Percentiles rank a stretch among this genome's conserved stretches.
These are phyloP conservation scores for Phialophora tarda DNA, from an alignment of 2,329 filamentous ascomycete species.

Conservation along the genomic window DNA sequence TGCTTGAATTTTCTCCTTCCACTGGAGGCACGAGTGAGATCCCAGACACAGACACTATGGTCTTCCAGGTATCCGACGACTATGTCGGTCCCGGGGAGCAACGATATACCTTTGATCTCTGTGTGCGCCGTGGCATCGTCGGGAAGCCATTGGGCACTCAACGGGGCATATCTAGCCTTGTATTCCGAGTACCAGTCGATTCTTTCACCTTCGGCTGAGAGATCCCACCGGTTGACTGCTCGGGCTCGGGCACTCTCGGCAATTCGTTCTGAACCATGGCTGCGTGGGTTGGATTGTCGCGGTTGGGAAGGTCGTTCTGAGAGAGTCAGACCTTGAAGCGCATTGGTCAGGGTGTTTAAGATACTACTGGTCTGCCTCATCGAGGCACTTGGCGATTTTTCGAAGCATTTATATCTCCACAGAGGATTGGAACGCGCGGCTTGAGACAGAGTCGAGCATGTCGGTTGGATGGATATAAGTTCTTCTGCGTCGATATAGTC, in stretches of 20 bases:
- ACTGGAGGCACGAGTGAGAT: conserved; percentile 63
- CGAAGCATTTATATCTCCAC: conserved; percentile 78
- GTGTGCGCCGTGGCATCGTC: conserved; percentile 52
- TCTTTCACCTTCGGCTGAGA: conserved; percentile 71
- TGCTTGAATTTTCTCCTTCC: conserved; percentile 65
- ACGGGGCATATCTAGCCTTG: conserved; percentile 76
- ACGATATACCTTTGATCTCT: conserved; percentile 43
- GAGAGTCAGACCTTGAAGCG: conserved; percentile 41
- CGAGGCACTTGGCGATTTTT: conserved; percentile 68
- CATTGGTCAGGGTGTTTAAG: conserved; percentile 39
- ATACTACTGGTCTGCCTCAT: conserved; percentile 36
- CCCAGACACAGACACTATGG: conserved; percentile 87
- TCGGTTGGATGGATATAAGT: conserved; percentile 70
- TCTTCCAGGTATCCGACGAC: conserved; percentile 73
- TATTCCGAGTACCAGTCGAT: conserved; percentile 90
- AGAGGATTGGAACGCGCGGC: conserved; percentile 75
- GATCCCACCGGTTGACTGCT: conserved; percentile 82
- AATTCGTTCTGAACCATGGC: conserved; percentile 35
- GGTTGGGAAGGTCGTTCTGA: conserved; percentile 22
- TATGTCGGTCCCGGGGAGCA: conserved; percentile 48
- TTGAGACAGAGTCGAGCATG: conserved; percentile 68
- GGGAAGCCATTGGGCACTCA: conserved; percentile 77
- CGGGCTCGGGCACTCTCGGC: conserved; percentile 55
- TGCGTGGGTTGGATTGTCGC: neutral
- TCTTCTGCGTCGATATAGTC: conserved; percentile 57